Evolutionary conservation across 345 rosid species (phyloP), one percentile per base, ranked within the genome.

Genomic region (Nephelium lappaceum): DNA sequence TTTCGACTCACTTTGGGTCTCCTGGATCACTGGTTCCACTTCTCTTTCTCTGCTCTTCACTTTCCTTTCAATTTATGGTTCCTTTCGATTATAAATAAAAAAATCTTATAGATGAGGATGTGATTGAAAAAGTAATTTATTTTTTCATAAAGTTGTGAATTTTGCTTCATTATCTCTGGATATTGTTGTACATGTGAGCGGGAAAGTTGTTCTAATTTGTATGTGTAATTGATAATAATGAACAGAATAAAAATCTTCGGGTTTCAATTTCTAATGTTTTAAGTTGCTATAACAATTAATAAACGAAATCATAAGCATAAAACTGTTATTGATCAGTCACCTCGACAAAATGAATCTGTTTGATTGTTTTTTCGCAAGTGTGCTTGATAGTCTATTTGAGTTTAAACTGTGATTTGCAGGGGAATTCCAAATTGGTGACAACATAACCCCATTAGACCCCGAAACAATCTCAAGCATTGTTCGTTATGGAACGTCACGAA

Each of bases 11-110:
- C 74, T 92, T 15, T 92, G 97, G 97, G 85, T 92, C 72, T 87
- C 97, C 31, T 92, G 97, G 95, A 83, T 92, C 75, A 92, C 93
- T 68, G 92, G 95, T 92, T 77, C 58, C 49, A 1, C 8, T 39
- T 67, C n/a, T 43, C 0, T 24, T 24, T 25, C 16, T n/a, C 25
- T 23, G 3, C 6, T 62, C 16, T 23, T 62, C 16, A 8, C 24
- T 62, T 62, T 62, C 1, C 27, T 21, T 60, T n/a, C 19, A 45
- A 45, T 45, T 11, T 45, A 10, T 12, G 11, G 49, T 11, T 16
- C 16, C 3, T 31, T 31, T 31, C 36, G 3, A 31, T 31, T 31
- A 2, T 31, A 31, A 31, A 31, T 31, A 31, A 31, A 31, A 31
- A 31, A 31, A 31, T 31, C 36, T 31, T 31, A 31, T 31, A 31